A percentile compares a stretch with the other conserved stretches of the same genome.
Conservation (phyloP, 768 basidiomycete species). For the Amanita thiersii region DNA sequence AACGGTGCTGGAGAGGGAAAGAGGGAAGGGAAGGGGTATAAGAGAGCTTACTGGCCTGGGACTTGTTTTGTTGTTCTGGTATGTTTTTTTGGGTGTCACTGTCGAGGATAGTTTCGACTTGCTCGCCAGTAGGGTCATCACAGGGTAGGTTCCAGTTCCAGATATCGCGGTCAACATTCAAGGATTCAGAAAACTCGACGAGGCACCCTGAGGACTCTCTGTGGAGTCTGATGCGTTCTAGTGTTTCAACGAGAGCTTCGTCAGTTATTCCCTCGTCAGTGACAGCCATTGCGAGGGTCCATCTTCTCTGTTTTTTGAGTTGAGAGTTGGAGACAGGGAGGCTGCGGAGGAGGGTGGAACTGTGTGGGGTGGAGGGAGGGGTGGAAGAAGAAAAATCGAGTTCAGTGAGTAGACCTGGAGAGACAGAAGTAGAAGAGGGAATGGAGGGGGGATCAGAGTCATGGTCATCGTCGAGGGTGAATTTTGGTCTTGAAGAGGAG, state of each 20-base stretch:
- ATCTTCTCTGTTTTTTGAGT: slow-evolving; percentile 15
- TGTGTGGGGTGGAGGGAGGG: neutral
- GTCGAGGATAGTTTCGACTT: too few species aligned
- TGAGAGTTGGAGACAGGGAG: slow-evolving; percentile 1
- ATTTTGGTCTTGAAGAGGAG: neutral
- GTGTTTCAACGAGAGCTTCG: slow-evolving; percentile 37
- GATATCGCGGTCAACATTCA: slow-evolving; percentile 14
- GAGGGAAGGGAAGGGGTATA: slow-evolving; percentile 17
- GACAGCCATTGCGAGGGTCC: slow-evolving; percentile 41
- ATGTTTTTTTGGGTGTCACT: slow-evolving; percentile 1
- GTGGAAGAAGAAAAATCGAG: neutral
- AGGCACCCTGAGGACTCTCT: slow-evolving; percentile 9
- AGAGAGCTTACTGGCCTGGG: slow-evolving; percentile 9
- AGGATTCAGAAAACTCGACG: slow-evolving; percentile 13
- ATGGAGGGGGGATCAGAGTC: slow-evolving; percentile 5
- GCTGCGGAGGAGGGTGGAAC: neutral
- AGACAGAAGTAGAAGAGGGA: neutral
- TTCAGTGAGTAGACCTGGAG: neutral
- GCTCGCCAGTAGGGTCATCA: neutral
- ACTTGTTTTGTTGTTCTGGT: neutral
- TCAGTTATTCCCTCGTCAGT: slow-evolving; percentile 43
- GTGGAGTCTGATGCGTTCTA: slow-evolving; percentile 33
- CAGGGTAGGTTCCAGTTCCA: slow-evolving; percentile 10
- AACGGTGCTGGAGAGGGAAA: slow-evolving; percentile 18
- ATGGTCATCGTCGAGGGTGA: slow-evolving; percentile 6